These are phyloP conservation scores for Zygosaccharomyces bisporus DNA, from an alignment of 805 yeast genomes.

Conservation along the genomic window DNA sequence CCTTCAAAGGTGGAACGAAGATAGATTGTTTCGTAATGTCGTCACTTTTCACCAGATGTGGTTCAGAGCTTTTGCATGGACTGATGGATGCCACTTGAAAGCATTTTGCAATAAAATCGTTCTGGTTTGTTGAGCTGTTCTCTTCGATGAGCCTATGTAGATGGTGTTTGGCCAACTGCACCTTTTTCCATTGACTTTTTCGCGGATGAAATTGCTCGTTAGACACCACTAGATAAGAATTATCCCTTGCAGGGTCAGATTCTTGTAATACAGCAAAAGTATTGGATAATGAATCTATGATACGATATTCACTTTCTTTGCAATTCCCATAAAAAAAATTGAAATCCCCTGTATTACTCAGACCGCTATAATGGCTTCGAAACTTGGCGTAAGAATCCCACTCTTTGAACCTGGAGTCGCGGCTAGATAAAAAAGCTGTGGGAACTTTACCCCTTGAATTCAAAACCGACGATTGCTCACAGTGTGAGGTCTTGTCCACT, in stretches of 20 bases:
- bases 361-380: slow-evolving; percentile 17
- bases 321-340: slow-evolving; percentile 40
- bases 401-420: slow-evolving; percentile 20
- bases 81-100: slow-evolving; percentile 54
- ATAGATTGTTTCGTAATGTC: slow-evolving; percentile 54
- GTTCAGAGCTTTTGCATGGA: slow-evolving; percentile 34
- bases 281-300: slow-evolving; percentile 28
- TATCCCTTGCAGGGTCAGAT: slow-evolving; percentile 21
- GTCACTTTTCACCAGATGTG: slow-evolving; percentile 23
- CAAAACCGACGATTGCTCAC: slow-evolving; percentile 7
- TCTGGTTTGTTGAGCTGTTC: slow-evolving; percentile 31
- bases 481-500: slow-evolving; percentile 43
- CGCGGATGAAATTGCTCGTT: slow-evolving; percentile 33
- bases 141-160: slow-evolving; percentile 36
- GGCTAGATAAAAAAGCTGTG: slow-evolving; percentile 36
- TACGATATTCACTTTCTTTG: slow-evolving; percentile 18
- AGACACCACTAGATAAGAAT: slow-evolving; percentile 25
- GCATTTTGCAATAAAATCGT: slow-evolving; percentile 41
- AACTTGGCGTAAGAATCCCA: slow-evolving; percentile 31
- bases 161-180: slow-evolving; percentile 48
- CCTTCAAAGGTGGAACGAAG: slow-evolving; percentile 64
- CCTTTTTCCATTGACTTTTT: slow-evolving; percentile 69
- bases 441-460: slow-evolving; percentile 48
- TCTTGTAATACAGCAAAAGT: slow-evolving; percentile 32
- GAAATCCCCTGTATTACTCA: slow-evolving; percentile 31